Evolutionary conservation across 768 basidiomycete genomes (phyloP), one percentile per base, ranked within the genome.

Genomic region (Crucibulum laeve): DNA sequence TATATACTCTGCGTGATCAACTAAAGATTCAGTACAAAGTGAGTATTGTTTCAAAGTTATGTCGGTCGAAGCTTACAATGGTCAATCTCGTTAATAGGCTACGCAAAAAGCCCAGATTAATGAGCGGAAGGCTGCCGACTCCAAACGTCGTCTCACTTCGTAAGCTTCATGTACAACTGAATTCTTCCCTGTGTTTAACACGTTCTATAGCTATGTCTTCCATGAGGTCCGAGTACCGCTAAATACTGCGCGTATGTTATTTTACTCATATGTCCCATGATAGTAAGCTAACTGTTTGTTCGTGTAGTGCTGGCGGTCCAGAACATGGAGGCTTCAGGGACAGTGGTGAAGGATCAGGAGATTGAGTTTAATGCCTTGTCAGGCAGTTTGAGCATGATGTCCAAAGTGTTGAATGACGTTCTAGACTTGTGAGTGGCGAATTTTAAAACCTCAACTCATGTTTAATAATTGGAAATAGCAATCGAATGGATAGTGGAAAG

Each of bases 301-400:
- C 34, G 39, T 44, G 13, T 37, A 73, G 71, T 93, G 11, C 70
- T 95, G 38, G 91, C 93, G 1, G 86, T 94, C 14, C 93, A 96
- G 65, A 95, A 97, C 56, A 83, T 95, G 77, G 84, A 87, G 48
- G 90, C 88, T 1, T 80, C 80, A 1, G 80, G 84, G 5, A 76
- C 78, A 1, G 76, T 95, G 35, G 73, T 76, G 2, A 81, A 78
- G 50, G 79, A 84, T 26, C 85, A 92, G 55, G 82, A 87, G 48
- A 81, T 94, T 44, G 92, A 96, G 68, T 92, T 93, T 56, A 82
- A 81, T 54, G 93, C 89, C 4, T 72, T 93, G 14, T 80, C 82
- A 53, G 87, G 87, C 1, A 87, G 84, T 54, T 63, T 93, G 39
- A 82, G 79, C 44, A 89, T 90, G 84, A 93, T 93, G 92, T 81